These are phyloP conservation scores for Microcyclospora pomicola DNA, from an alignment of 2,329 filamentous ascomycete species.

Conservation along the genomic window DNA sequence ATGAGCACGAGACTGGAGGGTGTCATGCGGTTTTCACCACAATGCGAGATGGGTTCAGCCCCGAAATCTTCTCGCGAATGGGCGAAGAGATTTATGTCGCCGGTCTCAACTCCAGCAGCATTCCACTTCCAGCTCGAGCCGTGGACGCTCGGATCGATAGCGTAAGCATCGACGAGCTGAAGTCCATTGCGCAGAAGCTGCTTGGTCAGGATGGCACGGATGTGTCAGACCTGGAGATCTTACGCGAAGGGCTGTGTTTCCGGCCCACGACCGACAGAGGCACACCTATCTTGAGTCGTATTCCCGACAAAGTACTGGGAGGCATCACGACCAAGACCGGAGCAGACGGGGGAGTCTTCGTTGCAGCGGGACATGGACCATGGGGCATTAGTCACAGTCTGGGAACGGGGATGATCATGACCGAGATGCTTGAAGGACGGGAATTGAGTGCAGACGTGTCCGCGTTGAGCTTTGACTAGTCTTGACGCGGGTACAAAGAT, in stretches of 20 bases:
- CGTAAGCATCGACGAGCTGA: constrained; percentile 37
- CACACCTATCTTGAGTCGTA: constrained; percentile 46
- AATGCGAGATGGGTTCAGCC: constrained; percentile 44
- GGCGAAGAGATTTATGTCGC: constrained; percentile 60
- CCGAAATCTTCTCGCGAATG: constrained; percentile 55
- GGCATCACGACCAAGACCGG: constrained; percentile 29
- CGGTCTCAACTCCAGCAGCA: constrained; percentile 49
- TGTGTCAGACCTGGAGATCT: constrained; percentile 40
- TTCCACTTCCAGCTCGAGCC: constrained; percentile 46
- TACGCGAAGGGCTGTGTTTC: constrained; percentile 58
- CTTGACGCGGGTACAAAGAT: no score
- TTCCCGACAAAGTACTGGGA: constrained; percentile 45
- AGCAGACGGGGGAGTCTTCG: constrained; percentile 49
- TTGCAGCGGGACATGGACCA: constrained; percentile 60
- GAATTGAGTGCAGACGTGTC: constrained; percentile 43
- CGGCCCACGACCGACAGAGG: constrained; percentile 54
- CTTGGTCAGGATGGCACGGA: constrained; percentile 29
- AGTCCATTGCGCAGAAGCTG: constrained; percentile 35
- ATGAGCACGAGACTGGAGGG: constrained; percentile 29
- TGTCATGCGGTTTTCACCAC: constrained; percentile 59
- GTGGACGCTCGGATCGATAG: constrained; percentile 36
- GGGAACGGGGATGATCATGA: constrained; percentile 57
- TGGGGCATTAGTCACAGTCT: constrained; percentile 49
- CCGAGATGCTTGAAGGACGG: constrained; percentile 47
- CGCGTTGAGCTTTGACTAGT: constrained; percentile 28